These are phyloP conservation scores for Phytophthora cryptogea DNA, from an alignment of 352 stramenopile species.

Conservation along the genomic window DNA sequence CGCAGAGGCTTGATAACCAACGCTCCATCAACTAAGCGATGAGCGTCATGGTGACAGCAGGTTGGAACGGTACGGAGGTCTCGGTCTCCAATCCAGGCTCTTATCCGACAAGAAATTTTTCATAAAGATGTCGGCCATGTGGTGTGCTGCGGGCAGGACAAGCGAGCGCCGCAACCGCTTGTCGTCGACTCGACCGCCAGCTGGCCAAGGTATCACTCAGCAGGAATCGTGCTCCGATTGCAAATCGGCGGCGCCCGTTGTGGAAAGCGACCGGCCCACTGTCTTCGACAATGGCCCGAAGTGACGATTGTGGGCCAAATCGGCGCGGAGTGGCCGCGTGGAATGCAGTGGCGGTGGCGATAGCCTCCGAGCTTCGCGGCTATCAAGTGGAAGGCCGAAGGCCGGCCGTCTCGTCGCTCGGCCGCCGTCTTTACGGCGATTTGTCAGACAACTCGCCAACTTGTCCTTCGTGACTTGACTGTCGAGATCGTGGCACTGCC, in stretches of 20 bases:
- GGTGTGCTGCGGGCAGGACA: slow-evolving; percentile 4
- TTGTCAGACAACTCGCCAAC: neutral
- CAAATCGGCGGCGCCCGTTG: slow-evolving; percentile 8
- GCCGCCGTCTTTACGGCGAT: slow-evolving; percentile 8
- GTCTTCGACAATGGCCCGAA: slow-evolving; percentile 10
- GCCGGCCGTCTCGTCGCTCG: neutral
- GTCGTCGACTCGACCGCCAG: too few relatives aligned
- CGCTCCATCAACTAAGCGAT: neutral
- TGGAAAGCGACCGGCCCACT: slow-evolving; percentile 8
- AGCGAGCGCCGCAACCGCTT: slow-evolving; percentile 13
- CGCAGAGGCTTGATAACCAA: neutral
- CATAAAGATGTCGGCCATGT: slow-evolving; percentile 32
- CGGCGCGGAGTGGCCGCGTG: neutral
- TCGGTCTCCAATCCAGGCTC: neutral
- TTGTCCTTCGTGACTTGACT: neutral
- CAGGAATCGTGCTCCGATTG: slow-evolving; percentile 15
- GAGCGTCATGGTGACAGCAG: neutral
- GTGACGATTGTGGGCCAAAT: too few relatives aligned
- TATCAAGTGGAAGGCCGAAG: too few relatives aligned
- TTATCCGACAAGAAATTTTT: slow-evolving; percentile 34
- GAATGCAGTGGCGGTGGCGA: neutral
- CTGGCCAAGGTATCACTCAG: slow-evolving; percentile 7
- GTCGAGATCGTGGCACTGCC: neutral
- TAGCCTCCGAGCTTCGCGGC: too few relatives aligned
- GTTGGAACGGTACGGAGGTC: too few relatives aligned